Conservation (phyloP, 768 basidiomycete species). For the Albatrellus ellisii region DNA sequence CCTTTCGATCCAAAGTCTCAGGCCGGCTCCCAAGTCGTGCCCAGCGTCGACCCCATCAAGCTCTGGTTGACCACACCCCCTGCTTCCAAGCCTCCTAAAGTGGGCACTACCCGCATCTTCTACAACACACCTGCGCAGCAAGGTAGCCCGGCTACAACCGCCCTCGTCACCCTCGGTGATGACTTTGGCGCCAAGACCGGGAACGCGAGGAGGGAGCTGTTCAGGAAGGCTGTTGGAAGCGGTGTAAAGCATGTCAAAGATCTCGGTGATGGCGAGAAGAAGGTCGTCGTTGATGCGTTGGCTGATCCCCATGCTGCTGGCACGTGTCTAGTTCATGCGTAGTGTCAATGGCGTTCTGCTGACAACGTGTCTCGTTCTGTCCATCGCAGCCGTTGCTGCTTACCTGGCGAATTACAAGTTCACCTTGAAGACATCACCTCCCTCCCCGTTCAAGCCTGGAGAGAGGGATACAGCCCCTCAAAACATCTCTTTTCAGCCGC, state of each 20-base stretch:
- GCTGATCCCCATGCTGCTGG: conserved; percentile 69
- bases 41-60: conserved; percentile 28
- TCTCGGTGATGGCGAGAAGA: conserved; percentile 45
- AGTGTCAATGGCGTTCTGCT: background rate
- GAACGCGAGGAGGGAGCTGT: conserved; percentile 41
- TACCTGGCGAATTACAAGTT: conserved; percentile 67
- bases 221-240: conserved; percentile 59
- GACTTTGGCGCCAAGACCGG: conserved; percentile 33
- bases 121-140: conserved; percentile 35
- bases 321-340: conserved; percentile 20
- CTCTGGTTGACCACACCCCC: conserved; percentile 41
- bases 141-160: conserved; percentile 26
- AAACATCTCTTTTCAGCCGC: conserved; percentile 34
- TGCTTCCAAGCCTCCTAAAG: conserved; percentile 32
- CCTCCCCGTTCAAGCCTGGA: conserved; percentile 52
- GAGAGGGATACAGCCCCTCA: conserved; percentile 36
- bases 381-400: conserved; percentile 54
- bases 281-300: conserved; percentile 47
- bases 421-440: conserved; percentile 61
- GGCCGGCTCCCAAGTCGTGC: conserved; percentile 19
- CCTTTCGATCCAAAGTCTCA: conserved; percentile 37
- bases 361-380: conserved; percentile 1
- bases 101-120: conserved; percentile 52
- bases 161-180: conserved; percentile 47
- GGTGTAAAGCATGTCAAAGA: conserved; percentile 58